These are phyloP conservation scores for Schizonepeta tenuifolia DNA, from an alignment of 257 asterid genomes.

Conservation along the genomic window DNA sequence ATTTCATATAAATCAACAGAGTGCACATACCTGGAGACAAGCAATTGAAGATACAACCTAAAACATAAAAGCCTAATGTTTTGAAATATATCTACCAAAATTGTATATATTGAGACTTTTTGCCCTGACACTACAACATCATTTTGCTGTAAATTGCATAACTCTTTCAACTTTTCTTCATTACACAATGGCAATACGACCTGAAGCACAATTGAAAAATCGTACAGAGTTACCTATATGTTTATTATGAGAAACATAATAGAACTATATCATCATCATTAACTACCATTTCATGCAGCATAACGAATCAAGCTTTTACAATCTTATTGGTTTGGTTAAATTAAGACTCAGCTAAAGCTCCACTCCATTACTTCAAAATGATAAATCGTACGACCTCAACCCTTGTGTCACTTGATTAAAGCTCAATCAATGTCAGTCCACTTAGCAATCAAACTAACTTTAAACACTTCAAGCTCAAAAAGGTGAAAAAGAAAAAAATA, in stretches of 20 bases:
- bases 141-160: neutral
- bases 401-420: neutral
- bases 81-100: neutral
- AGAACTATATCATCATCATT: neutral
- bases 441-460: neutral
- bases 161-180: neutral
- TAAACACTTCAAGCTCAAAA: neutral
- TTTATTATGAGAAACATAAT: neutral
- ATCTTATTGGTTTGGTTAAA: neutral
- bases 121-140: neutral
- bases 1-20: constrained; percentile 7
- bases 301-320: neutral
- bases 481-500: no score
- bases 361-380: neutral
- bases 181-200: constrained; percentile 10
- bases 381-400: neutral
- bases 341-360: neutral
- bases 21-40: neutral
- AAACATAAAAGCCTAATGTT: neutral
- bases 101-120: no score
- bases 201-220: neutral
- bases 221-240: neutral
- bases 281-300: neutral
- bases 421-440: neutral
- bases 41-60: neutral